Conservation (phyloP, 176 grass and related monocot species). For the Oropetium thomaeum region DNA sequence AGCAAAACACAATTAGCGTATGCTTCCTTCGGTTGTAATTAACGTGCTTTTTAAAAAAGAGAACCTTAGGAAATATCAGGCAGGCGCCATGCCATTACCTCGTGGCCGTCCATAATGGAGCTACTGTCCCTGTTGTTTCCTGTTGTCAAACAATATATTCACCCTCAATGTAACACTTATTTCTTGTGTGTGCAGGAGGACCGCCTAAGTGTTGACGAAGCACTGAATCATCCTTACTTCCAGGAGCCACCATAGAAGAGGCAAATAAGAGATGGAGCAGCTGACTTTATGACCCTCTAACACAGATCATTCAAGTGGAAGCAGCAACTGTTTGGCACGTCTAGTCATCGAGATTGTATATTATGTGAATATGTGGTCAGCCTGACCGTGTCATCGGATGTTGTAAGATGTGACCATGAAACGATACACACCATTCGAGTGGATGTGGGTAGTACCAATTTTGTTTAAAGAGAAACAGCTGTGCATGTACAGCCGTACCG, state of each 20-base stretch:
- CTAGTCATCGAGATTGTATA: neutral
- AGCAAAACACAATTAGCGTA: no score
- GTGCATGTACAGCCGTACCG: no score
- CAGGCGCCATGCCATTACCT: no score
- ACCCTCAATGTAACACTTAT: neutral
- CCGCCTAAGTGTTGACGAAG: slow-evolving; percentile 81
- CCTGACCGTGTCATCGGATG: neutral
- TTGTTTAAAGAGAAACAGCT: neutral
- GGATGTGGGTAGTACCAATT: neutral
- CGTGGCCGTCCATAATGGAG: no score
- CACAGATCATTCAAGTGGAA: neutral
- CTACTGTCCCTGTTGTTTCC: neutral
- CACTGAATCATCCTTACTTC: slow-evolving; percentile 86
- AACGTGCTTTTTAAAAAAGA: no score
- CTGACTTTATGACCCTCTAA: neutral
- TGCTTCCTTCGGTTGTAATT: no score
- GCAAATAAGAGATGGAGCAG: neutral
- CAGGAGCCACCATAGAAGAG: slow-evolving; percentile 34
- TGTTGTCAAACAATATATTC: neutral
- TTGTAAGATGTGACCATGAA: neutral
- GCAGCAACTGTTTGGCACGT: neutral
- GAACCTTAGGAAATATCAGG: no score
- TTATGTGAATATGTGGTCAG: neutral
- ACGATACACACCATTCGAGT: neutral
- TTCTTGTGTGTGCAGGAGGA: slow-evolving; percentile 58